Conservation (phyloP, 164 flowering plant genomes). For the Houttuynia cordata region DNA sequence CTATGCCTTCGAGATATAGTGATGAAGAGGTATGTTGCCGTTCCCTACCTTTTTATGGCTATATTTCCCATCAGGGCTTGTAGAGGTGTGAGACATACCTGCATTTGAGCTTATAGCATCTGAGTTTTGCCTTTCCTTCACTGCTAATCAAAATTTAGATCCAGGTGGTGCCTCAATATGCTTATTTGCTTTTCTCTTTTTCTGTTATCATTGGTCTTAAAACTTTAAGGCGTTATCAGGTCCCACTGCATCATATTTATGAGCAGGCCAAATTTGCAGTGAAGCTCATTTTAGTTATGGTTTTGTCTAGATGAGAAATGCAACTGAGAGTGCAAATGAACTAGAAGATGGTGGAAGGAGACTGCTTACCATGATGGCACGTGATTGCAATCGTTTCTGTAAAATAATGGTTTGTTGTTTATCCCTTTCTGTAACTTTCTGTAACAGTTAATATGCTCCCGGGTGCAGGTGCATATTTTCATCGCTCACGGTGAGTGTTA, state of each 20-base stretch:
- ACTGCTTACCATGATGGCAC: slow-evolving; percentile 68
- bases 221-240: no score
- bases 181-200: not conserved
- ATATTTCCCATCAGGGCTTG: not conserved
- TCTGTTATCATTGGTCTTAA: no score
- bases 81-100: not conserved
- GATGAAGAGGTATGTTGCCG: slow-evolving; percentile 42
- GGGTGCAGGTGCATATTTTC: no score
- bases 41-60: not conserved
- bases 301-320: slow-evolving; percentile 31
- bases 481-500: no score
- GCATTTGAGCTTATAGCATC: not conserved
- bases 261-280: not conserved
- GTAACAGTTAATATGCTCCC: no score
- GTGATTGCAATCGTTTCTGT: slow-evolving; percentile 80
- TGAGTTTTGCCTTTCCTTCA: no score
- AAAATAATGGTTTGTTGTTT: slow-evolving; percentile 68
- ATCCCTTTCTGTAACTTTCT: not conserved
- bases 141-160: no score
- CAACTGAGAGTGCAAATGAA: slow-evolving; percentile 41
- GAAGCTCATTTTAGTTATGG: not conserved
- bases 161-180: not conserved
- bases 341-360: slow-evolving; percentile 48
- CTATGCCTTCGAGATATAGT: slow-evolving; percentile 30
- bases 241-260: no score